A percentile compares a stretch with the other conserved stretches of the same genome.
Conservation (phyloP, 176 grass and related monocot species). For the Carex kokanica region DNA sequence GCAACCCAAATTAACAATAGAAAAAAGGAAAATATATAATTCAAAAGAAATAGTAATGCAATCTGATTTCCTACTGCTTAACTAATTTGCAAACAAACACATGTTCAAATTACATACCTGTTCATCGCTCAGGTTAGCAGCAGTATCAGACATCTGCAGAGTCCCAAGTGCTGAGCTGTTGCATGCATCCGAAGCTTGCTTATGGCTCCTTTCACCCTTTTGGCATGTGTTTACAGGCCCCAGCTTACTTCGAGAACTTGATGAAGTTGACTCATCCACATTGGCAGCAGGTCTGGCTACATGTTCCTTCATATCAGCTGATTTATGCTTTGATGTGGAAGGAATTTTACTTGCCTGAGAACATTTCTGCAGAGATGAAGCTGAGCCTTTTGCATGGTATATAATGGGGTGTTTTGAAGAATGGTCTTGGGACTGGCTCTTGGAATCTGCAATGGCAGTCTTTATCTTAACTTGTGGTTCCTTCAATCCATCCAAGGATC, state of each 20-base stretch:
- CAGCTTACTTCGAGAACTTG: constrained; percentile 55
- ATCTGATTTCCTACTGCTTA: background rate
- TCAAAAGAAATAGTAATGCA: background rate
- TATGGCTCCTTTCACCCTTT: constrained; percentile 63
- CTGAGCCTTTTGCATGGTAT: constrained; percentile 47
- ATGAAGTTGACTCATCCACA: constrained; percentile 41
- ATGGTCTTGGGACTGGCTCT: constrained; percentile 32
- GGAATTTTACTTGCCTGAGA: constrained; percentile 52
- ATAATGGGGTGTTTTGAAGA: constrained; percentile 46
- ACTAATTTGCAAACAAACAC: constrained; percentile 13
- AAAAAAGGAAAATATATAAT: background rate
- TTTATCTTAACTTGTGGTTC: constrained; percentile 18
- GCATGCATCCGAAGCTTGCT: constrained; percentile 40
- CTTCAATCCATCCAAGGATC: constrained; percentile 17
- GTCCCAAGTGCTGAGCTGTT: constrained; percentile 43
- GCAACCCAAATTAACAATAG: background rate
- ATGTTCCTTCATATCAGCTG: constrained; percentile 53
- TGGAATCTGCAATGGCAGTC: constrained; percentile 10
- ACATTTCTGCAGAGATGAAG: constrained; percentile 48
- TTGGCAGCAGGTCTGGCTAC: constrained; percentile 37
- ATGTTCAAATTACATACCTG: constrained; percentile 45
- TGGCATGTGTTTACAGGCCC: constrained; percentile 48
- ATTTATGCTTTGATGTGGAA: constrained; percentile 41
- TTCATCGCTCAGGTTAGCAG: constrained; percentile 84
- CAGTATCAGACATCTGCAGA: constrained; percentile 39